Base-by-base conservation (phyloP, 2,329 filamentous ascomycete species). In the Albophoma yamanashiensis region DNA sequence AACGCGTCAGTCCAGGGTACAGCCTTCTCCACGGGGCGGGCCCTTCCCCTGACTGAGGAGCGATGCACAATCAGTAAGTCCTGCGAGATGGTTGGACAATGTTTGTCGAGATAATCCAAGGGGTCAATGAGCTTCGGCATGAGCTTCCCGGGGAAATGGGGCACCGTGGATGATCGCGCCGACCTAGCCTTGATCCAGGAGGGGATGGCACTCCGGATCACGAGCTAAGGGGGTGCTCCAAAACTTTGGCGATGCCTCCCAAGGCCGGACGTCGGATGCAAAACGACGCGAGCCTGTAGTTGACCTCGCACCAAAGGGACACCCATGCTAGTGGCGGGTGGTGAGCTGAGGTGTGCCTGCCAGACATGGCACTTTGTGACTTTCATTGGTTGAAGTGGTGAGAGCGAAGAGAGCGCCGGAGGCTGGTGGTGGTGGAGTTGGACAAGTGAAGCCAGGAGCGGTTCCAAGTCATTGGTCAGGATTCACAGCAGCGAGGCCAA, bases 321-420 rank as follows among this genome's bases (percentile, higher is more conserved):
- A 40, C 58, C 62, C 61, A 63, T 63, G 60, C 38, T 63, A 62
- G 60, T n/a, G 40, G 55, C 40, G 39, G 68, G 67, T 61, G 64
- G 65, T 67, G 66, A 70, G 67, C 68, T 70, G 68, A 73, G 70
- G 70, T 67, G 66, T 71, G 68, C 70, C 66, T 68, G 63, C 64
- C 62, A 63, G 58, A 71, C 64, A 70, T 60, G 61, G 66, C 66
- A 57, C 27, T 57, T 57, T 71, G 62, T 62, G 65, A 60, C 55
- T 38, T 60, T 71, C 65, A 74, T 74, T 74, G 72, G 72, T 31
- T 50, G 42, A 50, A 61, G 61, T 42, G 40, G 45, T 60, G 53
- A 27, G 22, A 31, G 27, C 27, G 27, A 22, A 38, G 38, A 36
- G 55, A 50, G 55, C 63, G 66, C 64, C 66, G 59, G 62, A 57